A percentile compares a stretch with the other conserved stretches of the same genome.
Conservation (phyloP, 345 rosid species). For the Stellera chamaejasme region DNA sequence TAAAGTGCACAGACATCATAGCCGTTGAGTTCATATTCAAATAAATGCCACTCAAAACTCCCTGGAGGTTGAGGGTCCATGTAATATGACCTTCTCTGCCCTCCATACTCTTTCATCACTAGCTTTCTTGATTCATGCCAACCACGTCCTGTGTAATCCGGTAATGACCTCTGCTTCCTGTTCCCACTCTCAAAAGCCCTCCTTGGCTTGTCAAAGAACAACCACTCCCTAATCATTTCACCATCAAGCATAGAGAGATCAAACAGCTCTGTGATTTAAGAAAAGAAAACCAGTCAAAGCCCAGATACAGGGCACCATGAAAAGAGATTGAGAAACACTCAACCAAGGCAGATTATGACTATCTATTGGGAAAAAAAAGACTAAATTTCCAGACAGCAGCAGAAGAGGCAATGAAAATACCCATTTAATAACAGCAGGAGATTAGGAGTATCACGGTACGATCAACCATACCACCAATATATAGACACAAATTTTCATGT, state of each 20-base stretch:
- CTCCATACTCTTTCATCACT: slow-evolving; percentile 67
- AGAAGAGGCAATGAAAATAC: too few relatives aligned
- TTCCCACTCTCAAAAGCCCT: slow-evolving; percentile 86
- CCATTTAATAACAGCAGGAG: too few relatives aligned
- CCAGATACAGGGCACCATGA: too few relatives aligned
- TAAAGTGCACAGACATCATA: slow-evolving; percentile 54
- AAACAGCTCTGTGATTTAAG: slow-evolving; percentile 55
- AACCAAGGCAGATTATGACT: too few relatives aligned
- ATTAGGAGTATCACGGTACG: too few relatives aligned
- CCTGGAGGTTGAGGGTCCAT: slow-evolving; percentile 92
- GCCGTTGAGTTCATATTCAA: slow-evolving; percentile 49
- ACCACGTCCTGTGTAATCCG: slow-evolving; percentile 78
- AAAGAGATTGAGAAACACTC: too few relatives aligned
- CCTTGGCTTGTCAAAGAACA: slow-evolving; percentile 83
- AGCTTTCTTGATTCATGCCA: slow-evolving; percentile 96
- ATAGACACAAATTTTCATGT: too few relatives aligned
- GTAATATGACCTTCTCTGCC: slow-evolving; percentile 80
- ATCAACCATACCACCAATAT: too few relatives aligned
- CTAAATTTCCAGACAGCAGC: too few relatives aligned
- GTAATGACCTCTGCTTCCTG: slow-evolving; percentile 89
- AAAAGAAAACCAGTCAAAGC: slow-evolving; percentile 6
- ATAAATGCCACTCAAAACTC: slow-evolving; percentile 74
- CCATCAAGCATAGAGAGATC: slow-evolving; percentile 54
- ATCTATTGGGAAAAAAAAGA: too few relatives aligned
- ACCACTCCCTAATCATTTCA: slow-evolving; percentile 79